These are phyloP conservation scores for Seiridium cupressi DNA, from an alignment of 2,329 filamentous ascomycete species.

Conservation along the genomic window DNA sequence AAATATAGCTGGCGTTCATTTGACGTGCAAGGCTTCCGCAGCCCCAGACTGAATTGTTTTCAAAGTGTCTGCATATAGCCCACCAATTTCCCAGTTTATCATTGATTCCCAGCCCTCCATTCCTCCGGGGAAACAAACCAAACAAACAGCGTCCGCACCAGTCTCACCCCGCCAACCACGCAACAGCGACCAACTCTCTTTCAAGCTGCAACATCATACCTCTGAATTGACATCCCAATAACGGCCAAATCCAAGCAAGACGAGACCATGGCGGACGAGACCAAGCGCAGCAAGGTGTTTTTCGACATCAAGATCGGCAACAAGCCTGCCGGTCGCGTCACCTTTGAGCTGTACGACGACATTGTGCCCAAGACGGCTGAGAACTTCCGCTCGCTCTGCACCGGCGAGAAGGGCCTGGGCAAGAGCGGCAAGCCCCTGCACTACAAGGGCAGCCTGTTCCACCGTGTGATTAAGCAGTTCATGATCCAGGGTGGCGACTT, in stretches of 20 bases:
- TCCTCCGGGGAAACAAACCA: background rate
- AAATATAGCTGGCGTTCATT: too few relatives aligned
- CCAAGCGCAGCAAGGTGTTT: conserved; percentile 76
- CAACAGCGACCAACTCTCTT: background rate
- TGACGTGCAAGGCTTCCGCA: too few relatives aligned
- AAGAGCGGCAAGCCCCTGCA: conserved; percentile 81
- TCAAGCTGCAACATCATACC: background rate
- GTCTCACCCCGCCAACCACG: background rate
- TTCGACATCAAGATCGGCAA: conserved; percentile 88
- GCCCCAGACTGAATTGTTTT: too few relatives aligned
- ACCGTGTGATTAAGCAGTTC: conserved; percentile 97
- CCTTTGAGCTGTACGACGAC: conserved; percentile 75
- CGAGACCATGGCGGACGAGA: conserved; percentile 32
- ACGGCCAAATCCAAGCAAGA: too few relatives aligned
- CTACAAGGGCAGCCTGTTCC: conserved; percentile 92
- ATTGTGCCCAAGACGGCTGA: conserved; percentile 93
- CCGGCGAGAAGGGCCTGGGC: conserved; percentile 86
- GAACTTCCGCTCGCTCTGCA: conserved; percentile 93
- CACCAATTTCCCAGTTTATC: background rate
- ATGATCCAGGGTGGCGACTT: conserved; percentile 99
- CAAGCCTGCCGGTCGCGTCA: conserved; percentile 71
- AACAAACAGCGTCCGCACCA: background rate
- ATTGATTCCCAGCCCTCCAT: background rate
- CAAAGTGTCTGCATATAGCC: background rate
- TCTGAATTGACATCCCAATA: background rate